phyloP scores from a whole-genome alignment of 75 land plant species.

The Cryptomeria japonica region DNA sequence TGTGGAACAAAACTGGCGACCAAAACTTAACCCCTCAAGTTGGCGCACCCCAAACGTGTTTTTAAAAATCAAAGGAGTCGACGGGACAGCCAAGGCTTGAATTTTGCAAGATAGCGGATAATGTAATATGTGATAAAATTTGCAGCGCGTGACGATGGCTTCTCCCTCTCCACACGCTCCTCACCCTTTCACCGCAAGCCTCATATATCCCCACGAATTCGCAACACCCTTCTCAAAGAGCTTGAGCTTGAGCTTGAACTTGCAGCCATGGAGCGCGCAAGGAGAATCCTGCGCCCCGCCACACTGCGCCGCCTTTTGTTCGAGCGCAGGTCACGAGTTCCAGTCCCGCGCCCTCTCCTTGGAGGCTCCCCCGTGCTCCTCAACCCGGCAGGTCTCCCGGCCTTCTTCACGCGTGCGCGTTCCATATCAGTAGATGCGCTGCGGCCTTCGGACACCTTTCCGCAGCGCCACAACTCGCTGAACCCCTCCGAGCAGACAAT shows the following conservation, averaged over 20 bases:
- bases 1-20: too few species aligned
- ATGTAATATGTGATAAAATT: neutral
- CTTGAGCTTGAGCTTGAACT: too few species aligned
- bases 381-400: conserved; percentile 6
- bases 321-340: neutral
- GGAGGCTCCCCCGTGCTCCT: conserved; percentile 7
- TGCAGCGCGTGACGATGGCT: neutral
- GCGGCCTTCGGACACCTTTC: conserved; percentile 12
- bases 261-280: conserved; percentile 32
- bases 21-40: too few species aligned
- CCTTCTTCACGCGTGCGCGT: conserved; percentile 24
- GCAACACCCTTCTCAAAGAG: neutral
- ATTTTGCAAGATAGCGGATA: neutral
- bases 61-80: neutral
- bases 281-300: conserved; percentile 17
- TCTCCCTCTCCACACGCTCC: neutral
- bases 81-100: neutral
- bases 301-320: conserved; percentile 21
- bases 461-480: conserved; percentile 15
- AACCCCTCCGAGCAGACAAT: neutral
- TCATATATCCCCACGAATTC: neutral
- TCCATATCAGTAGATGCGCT: conserved; percentile 69
- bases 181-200: neutral
- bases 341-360: neutral
- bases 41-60: too few species aligned